A percentile compares a stretch with the other conserved stretches of the same genome.
Evolutionary conservation across 2,329 filamentous ascomycete genomes (phyloP).

Genomic region (Neopestalotiopsis clavispora): DNA sequence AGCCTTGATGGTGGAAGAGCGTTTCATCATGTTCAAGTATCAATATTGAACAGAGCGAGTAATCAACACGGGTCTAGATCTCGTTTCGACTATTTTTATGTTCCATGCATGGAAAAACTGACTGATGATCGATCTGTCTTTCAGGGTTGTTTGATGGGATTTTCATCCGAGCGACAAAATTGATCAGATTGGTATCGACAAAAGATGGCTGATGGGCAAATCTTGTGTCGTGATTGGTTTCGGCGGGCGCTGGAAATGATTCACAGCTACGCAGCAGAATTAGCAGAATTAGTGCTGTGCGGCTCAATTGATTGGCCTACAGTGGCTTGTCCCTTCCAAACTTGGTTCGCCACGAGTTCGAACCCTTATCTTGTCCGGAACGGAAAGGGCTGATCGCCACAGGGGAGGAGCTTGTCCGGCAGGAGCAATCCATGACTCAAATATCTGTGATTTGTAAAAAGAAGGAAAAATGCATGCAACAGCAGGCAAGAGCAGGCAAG

Average conservation of each 20-base stretch:
- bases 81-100: neutral
- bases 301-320: conserved; percentile 3
- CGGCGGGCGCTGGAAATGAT: neutral
- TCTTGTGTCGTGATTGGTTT: neutral
- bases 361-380: neutral
- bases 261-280: neutral
- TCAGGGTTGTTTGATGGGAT: neutral
- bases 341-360: neutral
- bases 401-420: conserved; percentile 1
- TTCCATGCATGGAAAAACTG: neutral
- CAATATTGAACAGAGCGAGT: neutral
- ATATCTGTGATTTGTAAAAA: conserved; percentile 1
- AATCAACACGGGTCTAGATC: neutral
- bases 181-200: neutral
- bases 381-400: conserved; percentile 9
- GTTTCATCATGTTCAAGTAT: neutral
- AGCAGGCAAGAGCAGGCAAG: neutral
- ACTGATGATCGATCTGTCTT: neutral
- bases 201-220: neutral
- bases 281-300: neutral
- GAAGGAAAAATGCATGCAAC: neutral
- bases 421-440: neutral
- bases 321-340: neutral
- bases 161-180: neutral
- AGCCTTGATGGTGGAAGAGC: neutral